Conservation (phyloP, 305 asterid genomes). For the Fraxinus albicans region DNA sequence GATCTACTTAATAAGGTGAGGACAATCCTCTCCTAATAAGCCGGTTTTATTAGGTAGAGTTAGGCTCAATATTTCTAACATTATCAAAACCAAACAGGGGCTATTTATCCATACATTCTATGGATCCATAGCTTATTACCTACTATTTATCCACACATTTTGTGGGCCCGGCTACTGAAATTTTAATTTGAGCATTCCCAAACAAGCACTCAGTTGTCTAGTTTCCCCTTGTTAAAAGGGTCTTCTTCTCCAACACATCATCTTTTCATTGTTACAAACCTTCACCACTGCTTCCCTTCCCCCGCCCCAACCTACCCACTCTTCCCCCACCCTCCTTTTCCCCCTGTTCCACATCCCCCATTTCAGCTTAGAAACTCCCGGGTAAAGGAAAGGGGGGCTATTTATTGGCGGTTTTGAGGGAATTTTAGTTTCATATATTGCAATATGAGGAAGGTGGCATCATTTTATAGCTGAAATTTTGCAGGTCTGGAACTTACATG, state of each 20-base stretch:
- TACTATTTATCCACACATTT: neutral
- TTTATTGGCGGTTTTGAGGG: constrained; percentile 5
- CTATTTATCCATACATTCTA: neutral
- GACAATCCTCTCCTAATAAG: no score
- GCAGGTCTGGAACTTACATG: constrained; percentile 56
- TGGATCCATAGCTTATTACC: neutral
- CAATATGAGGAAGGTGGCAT: neutral
- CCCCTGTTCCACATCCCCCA: neutral
- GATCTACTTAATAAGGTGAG: no score
- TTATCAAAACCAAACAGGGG: neutral
- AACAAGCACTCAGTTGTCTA: neutral
- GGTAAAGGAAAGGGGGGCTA: neutral
- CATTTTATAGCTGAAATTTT: constrained; percentile 21
- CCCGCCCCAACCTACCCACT: neutral
- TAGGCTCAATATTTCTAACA: no score
- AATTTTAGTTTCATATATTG: neutral
- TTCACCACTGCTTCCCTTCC: neutral
- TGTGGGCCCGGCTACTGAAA: neutral
- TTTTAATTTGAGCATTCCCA: neutral
- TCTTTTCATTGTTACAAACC: neutral
- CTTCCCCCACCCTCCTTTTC: neutral
- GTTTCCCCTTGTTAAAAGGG: neutral
- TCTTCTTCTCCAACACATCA: neutral
- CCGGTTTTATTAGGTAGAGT: no score
- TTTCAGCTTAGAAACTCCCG: neutral